phyloP scores from a whole-genome alignment of 1,284 basidiomycete genomes.

The Cryptococcus depauperatus region DNA sequence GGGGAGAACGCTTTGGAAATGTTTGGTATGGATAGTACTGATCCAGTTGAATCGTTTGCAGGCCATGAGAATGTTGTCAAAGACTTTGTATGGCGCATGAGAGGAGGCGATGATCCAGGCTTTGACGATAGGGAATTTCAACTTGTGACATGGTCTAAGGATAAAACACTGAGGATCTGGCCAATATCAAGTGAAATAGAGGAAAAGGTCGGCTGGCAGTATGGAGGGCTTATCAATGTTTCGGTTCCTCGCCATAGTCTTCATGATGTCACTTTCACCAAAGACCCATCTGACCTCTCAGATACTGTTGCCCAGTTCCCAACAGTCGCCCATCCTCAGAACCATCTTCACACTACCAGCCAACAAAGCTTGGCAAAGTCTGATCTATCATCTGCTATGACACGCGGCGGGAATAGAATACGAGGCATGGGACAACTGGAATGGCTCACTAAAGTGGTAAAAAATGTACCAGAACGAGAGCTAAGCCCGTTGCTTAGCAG shows the following conservation, averaged over 20 bases:
- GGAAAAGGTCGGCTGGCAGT: conserved; percentile 46
- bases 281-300: conserved; percentile 10
- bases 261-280: conserved; percentile 38
- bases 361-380: conserved; percentile 26
- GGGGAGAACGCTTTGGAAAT: conserved; percentile 78
- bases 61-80: conserved; percentile 92
- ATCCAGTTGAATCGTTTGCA: conserved; percentile 63
- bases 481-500: conserved; percentile 18
- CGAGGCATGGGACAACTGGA: conserved; percentile 43
- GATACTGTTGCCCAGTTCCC: conserved; percentile 16
- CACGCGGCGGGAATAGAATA: conserved; percentile 33
- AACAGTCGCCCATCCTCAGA: conserved; percentile 10
- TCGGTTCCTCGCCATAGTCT: conserved; percentile 48
- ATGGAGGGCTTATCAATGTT: conserved; percentile 49
- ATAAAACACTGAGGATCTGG: conserved; percentile 86
- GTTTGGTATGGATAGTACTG: conserved; percentile 50
- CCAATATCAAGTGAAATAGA: conserved; percentile 62
- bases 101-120: conserved; percentile 47
- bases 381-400: conserved; percentile 37
- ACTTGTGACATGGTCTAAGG: conserved; percentile 94
- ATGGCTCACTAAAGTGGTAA: conserved; percentile 43
- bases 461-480: conserved; percentile 25
- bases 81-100: conserved; percentile 90
- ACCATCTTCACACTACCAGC: conserved; percentile 30
- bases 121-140: conserved; percentile 70